Evolutionary conservation across 371 early-diverging fungal genomes (phyloP), one percentile per base, ranked within the genome.

Genomic region (Blyttiomyces sp.): DNA sequence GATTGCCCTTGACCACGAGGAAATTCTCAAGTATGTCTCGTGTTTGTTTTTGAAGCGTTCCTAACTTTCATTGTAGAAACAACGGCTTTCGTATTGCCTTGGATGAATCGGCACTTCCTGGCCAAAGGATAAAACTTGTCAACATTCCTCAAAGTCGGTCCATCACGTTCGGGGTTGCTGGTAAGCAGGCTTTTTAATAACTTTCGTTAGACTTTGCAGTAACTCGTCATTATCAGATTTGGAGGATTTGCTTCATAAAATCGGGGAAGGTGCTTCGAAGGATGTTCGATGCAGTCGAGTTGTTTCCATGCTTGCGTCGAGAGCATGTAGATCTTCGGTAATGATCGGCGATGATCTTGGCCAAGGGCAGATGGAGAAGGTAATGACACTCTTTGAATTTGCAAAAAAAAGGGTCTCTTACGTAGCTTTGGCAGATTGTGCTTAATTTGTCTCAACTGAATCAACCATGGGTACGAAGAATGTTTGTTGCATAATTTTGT

Each of bases 271-370:
- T n/a, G 61, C 63, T 23, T 50, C 26, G 19, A 27, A 57, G 17
- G 63, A 66, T 28, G 61, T 73, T 19, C 35, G 63, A 30, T 75
- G 72, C 57, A 26, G 64, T 17, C 43, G 66, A 13, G 42, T 79
- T 21, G 49, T 70, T 11, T 57, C 54, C 4, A 58, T 82, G 27
- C 68, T 79, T 44, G 88, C 88, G 9, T 78, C 81, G 17, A 85
- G 82, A 69, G 87, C 88, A 3, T 88, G 88, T 64, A 63, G 88
- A 46, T 72, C 60, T 45, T 70, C 82, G 7, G 72, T 84, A n/a
- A 88, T 88, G 88, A 84, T 88, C 59, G 96, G 96, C 1, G 84
- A 88, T 61, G 72, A 84, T 34, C 68, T 95, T 57, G 84, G 76
- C 11, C 64, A 64, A 35, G 53, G 59, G 0, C 78, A 88, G 61